Conservation (phyloP, 176 grass and related monocot species). For the Avena insularis region DNA sequence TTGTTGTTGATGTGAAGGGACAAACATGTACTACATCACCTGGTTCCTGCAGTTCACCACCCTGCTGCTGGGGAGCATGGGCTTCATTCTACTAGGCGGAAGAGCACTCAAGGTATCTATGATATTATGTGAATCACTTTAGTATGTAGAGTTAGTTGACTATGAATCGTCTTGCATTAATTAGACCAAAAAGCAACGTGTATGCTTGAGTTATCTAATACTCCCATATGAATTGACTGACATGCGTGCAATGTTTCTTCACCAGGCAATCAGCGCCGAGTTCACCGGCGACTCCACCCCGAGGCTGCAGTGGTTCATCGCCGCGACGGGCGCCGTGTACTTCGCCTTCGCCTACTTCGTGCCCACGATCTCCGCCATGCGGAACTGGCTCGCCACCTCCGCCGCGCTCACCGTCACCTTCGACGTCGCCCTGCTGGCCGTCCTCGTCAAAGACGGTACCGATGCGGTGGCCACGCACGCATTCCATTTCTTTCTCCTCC, state of each 20-base stretch:
- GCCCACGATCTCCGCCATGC: slow-evolving; percentile 85
- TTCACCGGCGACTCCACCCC: slow-evolving; percentile 55
- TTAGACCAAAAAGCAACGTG: background rate
- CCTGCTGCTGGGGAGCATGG: slow-evolving; percentile 77
- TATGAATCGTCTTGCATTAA: slow-evolving; percentile 7
- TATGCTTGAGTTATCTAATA: background rate
- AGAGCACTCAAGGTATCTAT: slow-evolving; percentile 76
- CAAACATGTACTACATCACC: slow-evolving; percentile 77
- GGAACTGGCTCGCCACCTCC: slow-evolving; percentile 81
- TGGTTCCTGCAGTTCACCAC: slow-evolving; percentile 82
- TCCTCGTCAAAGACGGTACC: slow-evolving; percentile 72
- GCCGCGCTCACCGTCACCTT: slow-evolving; percentile 65
- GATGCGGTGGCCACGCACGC: background rate
- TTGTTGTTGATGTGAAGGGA: slow-evolving; percentile 43
- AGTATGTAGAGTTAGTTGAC: background rate
- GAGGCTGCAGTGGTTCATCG: slow-evolving; percentile 72
- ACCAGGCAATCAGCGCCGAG: slow-evolving; percentile 71
- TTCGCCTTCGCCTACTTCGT: slow-evolving; percentile 85
- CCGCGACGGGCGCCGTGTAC: slow-evolving; percentile 55
- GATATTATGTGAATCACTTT: background rate
- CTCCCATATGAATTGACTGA: background rate
- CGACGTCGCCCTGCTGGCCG: slow-evolving; percentile 53
- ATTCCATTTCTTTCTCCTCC: background rate
- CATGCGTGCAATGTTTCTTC: background rate
- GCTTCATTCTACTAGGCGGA: slow-evolving; percentile 81